These are phyloP conservation scores for Naegleria fowleri DNA, from an alignment of 208 protist species.

Conservation along the genomic window DNA sequence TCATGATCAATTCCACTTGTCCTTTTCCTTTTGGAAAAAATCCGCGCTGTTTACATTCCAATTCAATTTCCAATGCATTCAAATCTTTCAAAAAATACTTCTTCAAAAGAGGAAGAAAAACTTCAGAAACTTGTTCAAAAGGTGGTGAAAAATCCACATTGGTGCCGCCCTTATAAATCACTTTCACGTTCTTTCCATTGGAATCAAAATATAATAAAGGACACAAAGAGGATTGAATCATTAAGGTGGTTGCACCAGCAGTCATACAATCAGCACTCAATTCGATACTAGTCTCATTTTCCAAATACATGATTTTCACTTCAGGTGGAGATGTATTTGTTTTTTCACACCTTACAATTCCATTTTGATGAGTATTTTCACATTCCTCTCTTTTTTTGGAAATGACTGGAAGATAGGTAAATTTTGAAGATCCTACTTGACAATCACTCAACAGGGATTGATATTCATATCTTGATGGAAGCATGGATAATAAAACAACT, in stretches of 20 bases:
- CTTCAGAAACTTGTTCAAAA: not conserved
- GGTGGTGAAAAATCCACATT: conserved; percentile 19
- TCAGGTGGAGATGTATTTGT: not conserved
- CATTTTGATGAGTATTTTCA: too few relatives aligned
- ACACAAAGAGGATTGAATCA: not conserved
- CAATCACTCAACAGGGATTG: not conserved
- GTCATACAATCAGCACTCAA: not conserved
- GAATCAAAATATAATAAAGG: not conserved
- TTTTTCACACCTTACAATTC: not conserved
- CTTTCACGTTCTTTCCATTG: not conserved
- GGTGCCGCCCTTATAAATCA: not conserved
- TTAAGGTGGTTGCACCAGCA: not conserved
- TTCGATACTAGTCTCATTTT: not conserved
- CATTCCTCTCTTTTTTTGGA: not conserved
- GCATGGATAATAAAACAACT: not conserved
- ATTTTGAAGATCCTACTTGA: not conserved
- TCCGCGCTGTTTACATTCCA: not conserved
- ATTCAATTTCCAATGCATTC: not conserved
- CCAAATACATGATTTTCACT: not conserved
- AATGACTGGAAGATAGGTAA: not conserved
- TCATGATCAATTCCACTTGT: not conserved
- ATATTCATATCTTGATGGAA: not conserved
- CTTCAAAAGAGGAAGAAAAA: not conserved
- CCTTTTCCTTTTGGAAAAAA: conserved; percentile 12
- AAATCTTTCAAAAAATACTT: not conserved